These are phyloP conservation scores for Pythium phragmitis DNA, from an alignment of 352 stramenopile species.

Conservation along the genomic window DNA sequence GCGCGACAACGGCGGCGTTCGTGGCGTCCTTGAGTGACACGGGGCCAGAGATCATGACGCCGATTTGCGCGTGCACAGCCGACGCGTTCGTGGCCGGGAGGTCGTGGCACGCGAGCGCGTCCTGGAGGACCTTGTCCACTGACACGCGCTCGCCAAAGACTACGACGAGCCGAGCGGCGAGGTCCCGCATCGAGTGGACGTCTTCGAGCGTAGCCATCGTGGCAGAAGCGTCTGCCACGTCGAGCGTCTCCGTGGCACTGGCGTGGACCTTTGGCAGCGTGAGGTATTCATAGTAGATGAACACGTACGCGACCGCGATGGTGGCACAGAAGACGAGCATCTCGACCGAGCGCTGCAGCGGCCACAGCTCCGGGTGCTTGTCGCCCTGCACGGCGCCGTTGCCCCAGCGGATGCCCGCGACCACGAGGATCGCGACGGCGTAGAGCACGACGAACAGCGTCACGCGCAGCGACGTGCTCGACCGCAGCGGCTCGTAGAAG, in stretches of 20 bases:
- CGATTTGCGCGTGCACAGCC: conserved; percentile 4
- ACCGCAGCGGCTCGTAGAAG: conserved; percentile 61
- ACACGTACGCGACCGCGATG: conserved; percentile 46
- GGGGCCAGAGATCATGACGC: conserved; percentile 20
- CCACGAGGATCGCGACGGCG: conserved; percentile 34
- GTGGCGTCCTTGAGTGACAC: conserved; percentile 19
- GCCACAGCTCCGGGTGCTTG: conserved; percentile 49
- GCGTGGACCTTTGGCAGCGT: neutral
- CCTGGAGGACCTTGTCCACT: neutral
- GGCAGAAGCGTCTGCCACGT: neutral
- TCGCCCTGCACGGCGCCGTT: conserved; percentile 51
- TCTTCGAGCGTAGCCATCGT: neutral
- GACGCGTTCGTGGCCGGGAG: too few relatives aligned
- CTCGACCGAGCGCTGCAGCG: conserved; percentile 54
- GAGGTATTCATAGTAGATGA: conserved; percentile 43
- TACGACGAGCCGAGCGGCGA: conserved; percentile 18
- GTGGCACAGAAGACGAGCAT: conserved; percentile 40
- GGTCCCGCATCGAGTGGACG: conserved; percentile 14
- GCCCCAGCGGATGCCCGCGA: conserved; percentile 41
- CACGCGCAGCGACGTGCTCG: conserved; percentile 35
- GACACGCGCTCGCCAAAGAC: conserved; percentile 12
- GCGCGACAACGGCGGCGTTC: conserved; percentile 7
- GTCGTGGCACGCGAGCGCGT: neutral
- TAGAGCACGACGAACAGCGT: conserved; percentile 41
- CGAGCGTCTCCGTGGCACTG: conserved; percentile 8